Evolutionary conservation across 2,329 filamentous ascomycete species (phyloP), one percentile per base, ranked within the genome.

Genomic region (Westerdykella sp.): DNA sequence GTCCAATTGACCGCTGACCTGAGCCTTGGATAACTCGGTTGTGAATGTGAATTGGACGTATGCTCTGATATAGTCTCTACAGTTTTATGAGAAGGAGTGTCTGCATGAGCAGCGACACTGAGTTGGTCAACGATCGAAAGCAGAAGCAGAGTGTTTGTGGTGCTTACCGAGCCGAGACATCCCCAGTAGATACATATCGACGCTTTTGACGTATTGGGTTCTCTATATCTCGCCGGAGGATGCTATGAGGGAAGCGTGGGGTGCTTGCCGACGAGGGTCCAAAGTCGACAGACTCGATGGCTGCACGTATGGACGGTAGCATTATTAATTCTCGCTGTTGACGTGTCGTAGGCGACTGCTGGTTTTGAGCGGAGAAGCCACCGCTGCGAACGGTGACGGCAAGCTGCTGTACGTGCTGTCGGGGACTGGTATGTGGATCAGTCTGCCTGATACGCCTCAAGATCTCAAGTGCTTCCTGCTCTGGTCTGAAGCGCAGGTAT

Each of bases 381-480:
- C 53, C 56, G 39, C 55, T 54, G 5, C 55, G 53, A 12, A 57
- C 47, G 38, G 51, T 51, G 11, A 60, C 56, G 16, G 56, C 54
- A 21, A 63, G 34, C 18, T 60, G 51, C 44, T 55, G 54, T n/a
- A 62, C 58, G 34, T 49, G 55, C 36, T 57, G 53, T 16, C 54
- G 44, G 12, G 51, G 48, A 11, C 49, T 46, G 2, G 51, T 46
- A 13, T 54, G 47, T 7, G 48, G 46, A 5, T 55, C 42, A 15
- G 48, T 53, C 9, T 47, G 39, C 39, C 60, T 47, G 30, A 64
- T 63, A 43, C 56, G 54, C 30, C 42, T 47, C 31, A 64, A 45
- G 12, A 64, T 50, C 14, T 57, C 57, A 37, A 55, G 45, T 15
- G 59, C 60, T 44, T 64, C 60, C 11, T 57, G 49, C 41, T 63